Evolutionary conservation across 768 basidiomycete species (phyloP), one percentile per base, ranked within the genome.

Genomic region (Lactarius indigo): DNA sequence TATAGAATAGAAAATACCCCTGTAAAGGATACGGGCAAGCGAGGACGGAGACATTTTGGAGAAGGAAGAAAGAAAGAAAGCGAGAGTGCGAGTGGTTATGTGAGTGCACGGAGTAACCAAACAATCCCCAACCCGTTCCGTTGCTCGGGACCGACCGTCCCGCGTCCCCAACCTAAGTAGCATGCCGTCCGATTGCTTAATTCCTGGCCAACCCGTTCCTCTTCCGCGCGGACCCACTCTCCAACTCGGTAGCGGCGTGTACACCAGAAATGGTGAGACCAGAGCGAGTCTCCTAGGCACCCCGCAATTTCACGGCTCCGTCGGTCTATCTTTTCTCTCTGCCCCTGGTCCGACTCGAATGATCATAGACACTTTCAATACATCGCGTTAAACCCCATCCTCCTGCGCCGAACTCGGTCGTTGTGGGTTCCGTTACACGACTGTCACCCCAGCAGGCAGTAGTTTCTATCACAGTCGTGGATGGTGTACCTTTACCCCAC

Each of bases 401-500:
- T 1, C 93, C 93, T 0, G 77, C 83, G 17, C 83, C 89, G 39
- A 87, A 87, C 70, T 87, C 91, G n/a, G 76, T 91, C 47, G 85
- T 96, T 31, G 84, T 96, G 42, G 95, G 94, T 31, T 86, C 85
- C 33, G 83, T 97, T 35, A 90, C 89, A 6, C 88, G 94, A 15
- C 80, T 96, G 57, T 92, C 92, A 0, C 92, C 94, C 1, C 76
- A 86, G 66, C 92, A 96, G 75, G 95, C 94, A 1, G 81, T 87
- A 61, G 77, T 97, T 23, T 87, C 91, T 2, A 94, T 97, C 70
- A 85, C 87, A 28, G 89, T 94, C 8, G 93, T 96, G 47, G 94
- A 97, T 72, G 93, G 90, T 18, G 80, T 90, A 17, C 92, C 93
- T 1, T 80, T 95, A 57, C 88, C 92, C 42, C 78, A 81, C 9